Conservation (phyloP, 176 grass and related monocot species). For the Pontederia paniculata region DNA sequence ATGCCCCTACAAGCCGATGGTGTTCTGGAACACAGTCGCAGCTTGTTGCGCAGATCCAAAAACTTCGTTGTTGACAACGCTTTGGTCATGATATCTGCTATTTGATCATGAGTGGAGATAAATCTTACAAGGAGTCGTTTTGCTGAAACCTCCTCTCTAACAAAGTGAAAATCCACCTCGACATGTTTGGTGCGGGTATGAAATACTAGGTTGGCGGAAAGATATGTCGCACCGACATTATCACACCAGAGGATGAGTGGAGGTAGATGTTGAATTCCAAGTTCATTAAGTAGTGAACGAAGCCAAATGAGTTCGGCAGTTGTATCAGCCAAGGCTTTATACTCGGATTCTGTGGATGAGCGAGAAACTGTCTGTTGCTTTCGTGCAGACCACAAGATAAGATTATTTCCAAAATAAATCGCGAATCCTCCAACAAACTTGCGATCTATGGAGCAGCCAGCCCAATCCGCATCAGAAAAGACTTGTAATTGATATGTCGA, state of each 20-base stretch:
- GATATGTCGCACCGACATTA: neutral
- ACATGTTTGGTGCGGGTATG: conserved; percentile 9
- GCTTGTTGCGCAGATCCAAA: neutral
- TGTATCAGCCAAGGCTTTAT: neutral
- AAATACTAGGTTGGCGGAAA: neutral
- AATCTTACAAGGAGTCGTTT: neutral
- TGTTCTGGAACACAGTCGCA: neutral
- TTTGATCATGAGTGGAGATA: neutral
- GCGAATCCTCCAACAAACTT: neutral
- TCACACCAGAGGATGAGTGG: neutral
- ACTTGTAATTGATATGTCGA: neutral
- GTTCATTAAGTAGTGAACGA: neutral
- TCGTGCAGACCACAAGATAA: neutral
- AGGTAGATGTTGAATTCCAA: neutral
- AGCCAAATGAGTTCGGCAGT: neutral
- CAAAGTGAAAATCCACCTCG: neutral
- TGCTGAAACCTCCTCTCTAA: neutral
- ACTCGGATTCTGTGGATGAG: conserved; percentile 12
- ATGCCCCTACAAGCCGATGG: neutral
- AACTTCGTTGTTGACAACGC: neutral
- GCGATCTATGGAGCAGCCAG: neutral
- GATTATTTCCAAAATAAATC: neutral
- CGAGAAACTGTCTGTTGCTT: neutral
- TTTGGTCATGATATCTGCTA: neutral
- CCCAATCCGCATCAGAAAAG: conserved; percentile 13